phyloP scores from a whole-genome alignment of 148 eudicot genomes.

The Pharnaceum exiguum region DNA sequence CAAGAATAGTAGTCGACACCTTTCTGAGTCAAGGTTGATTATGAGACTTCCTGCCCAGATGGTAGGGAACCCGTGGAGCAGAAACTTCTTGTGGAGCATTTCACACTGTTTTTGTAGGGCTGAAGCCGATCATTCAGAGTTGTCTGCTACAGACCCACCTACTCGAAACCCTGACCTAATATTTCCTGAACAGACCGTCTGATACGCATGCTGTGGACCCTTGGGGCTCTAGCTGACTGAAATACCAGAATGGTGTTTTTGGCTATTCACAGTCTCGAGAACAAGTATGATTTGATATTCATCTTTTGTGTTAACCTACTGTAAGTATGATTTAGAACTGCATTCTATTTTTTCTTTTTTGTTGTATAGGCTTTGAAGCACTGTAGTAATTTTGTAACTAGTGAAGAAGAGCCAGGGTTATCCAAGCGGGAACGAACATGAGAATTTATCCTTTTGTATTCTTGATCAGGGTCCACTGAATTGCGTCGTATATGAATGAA shows the following conservation, averaged over 20 bases:
- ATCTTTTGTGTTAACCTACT: not conserved
- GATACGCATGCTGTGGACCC: slow-evolving; percentile 5
- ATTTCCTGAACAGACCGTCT: slow-evolving; percentile 20
- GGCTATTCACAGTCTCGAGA: not conserved
- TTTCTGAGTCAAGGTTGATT: slow-evolving; percentile 34
- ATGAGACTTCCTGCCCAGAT: slow-evolving; percentile 16
- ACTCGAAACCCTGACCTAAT: slow-evolving; percentile 54
- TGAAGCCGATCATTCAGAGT: slow-evolving; percentile 18
- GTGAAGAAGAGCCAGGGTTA: slow-evolving; percentile 5
- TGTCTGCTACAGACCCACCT: slow-evolving; percentile 18
- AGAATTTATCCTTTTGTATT: not conserved
- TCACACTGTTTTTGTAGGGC: slow-evolving; percentile 20
- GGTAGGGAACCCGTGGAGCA: slow-evolving; percentile 20
- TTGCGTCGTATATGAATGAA: too few species aligned
- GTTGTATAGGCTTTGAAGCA: not conserved
- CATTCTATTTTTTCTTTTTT: too few species aligned
- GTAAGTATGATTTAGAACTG: not conserved
- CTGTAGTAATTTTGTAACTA: slow-evolving; percentile 1
- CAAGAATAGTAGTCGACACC: slow-evolving; percentile 19
- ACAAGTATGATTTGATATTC: not conserved
- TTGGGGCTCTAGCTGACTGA: too few species aligned
- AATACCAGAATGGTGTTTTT: not conserved
- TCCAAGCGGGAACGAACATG: slow-evolving; percentile 15
- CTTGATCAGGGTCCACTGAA: not conserved
- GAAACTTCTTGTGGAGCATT: slow-evolving; percentile 51